phyloP scores from a whole-genome alignment of 129 eudicot genomes.

The Helichrysum umbraculigerum region DNA sequence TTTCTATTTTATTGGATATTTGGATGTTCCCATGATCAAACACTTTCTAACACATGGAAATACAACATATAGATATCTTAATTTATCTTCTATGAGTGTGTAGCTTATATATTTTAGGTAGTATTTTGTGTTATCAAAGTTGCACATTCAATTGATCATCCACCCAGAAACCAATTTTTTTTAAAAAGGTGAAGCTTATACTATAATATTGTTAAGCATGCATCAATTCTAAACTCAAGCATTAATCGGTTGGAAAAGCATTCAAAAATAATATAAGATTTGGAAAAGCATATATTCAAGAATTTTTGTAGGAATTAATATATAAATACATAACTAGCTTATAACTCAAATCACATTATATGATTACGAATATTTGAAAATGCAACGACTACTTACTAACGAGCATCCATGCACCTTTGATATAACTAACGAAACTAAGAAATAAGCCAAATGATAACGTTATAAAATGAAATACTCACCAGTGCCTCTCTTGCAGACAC shows the following conservation, averaged over 20 bases:
- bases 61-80: not conserved
- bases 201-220: not conserved
- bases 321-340: not conserved
- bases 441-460: not conserved
- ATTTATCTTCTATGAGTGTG: not conserved
- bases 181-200: too few species aligned
- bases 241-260: not conserved
- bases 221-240: constrained; percentile 11
- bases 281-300: too few species aligned
- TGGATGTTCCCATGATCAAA: not conserved
- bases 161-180: too few species aligned
- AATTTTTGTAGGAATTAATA: too few species aligned
- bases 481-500: constrained; percentile 84
- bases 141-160: too few species aligned
- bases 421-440: not conserved
- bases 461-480: constrained; percentile 36
- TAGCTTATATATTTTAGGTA: too few species aligned
- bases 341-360: too few species aligned
- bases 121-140: too few species aligned
- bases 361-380: too few species aligned
- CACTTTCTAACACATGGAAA: not conserved
- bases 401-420: too few species aligned
- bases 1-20: not conserved
- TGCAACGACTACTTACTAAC: too few species aligned
- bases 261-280: too few species aligned